These are phyloP conservation scores for Acer negundo DNA, from an alignment of 345 rosid genomes.

Conservation along the genomic window DNA sequence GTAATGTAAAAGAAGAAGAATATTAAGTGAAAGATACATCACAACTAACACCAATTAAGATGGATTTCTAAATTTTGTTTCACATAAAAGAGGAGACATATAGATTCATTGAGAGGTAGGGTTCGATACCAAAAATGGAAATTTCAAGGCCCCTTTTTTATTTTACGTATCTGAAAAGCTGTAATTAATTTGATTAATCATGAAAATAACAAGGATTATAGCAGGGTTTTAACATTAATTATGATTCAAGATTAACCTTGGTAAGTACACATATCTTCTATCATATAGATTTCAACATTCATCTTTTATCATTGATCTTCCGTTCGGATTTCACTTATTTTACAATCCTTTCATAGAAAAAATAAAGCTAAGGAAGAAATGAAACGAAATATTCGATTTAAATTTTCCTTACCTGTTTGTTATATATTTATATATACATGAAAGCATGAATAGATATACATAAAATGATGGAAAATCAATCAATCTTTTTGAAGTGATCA, in stretches of 20 bases:
- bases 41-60: slow-evolving; percentile 25
- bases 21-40: slow-evolving; percentile 26
- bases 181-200: not conserved
- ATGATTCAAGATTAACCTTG: not conserved
- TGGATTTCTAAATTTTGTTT: slow-evolving; percentile 26
- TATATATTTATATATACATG: too few species aligned
- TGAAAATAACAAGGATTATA: not conserved
- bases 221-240: not conserved
- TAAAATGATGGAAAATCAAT: not conserved
- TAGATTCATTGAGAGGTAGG: slow-evolving; percentile 13
- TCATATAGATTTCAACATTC: too few species aligned
- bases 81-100: slow-evolving; percentile 26
- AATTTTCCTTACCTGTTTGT: too few species aligned
- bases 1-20: not conserved
- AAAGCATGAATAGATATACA: too few species aligned
- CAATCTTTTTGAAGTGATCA: not conserved
- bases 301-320: too few species aligned
- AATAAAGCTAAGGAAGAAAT: too few species aligned
- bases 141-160: not conserved
- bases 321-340: too few species aligned
- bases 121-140: slow-evolving; percentile 4
- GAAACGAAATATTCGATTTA: too few species aligned
- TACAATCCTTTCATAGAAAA: too few species aligned
- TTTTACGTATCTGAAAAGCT: not conserved
- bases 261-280: not conserved